Conservation (phyloP, 2,329 filamentous ascomycete genomes). For the Pseudonectria foliicola region DNA sequence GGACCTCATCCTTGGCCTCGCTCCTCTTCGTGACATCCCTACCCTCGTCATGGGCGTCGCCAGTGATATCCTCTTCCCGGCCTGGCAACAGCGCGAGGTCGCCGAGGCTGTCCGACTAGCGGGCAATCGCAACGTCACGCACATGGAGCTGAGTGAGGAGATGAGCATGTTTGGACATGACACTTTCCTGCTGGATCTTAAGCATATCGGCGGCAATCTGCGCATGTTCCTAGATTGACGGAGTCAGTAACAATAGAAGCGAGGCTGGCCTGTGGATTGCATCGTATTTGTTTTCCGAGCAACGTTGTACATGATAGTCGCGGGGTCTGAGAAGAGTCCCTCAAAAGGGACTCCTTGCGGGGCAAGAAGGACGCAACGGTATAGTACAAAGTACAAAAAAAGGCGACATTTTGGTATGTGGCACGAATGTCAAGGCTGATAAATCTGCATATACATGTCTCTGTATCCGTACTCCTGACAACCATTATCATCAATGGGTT, state of each 20-base stretch:
- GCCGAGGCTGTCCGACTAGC: constrained; percentile 70
- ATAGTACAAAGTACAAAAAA: no score
- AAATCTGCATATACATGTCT: no score
- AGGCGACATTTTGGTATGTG: no score
- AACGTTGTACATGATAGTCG: no score
- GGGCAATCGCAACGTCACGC: constrained; percentile 75
- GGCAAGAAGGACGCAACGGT: no score
- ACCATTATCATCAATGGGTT: no score
- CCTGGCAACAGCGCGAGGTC: constrained; percentile 95
- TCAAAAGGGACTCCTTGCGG: no score
- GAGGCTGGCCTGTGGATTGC: no score
- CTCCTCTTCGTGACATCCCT: constrained; percentile 65
- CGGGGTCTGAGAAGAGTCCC: no score
- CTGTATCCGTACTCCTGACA: no score
- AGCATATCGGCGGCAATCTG: constrained; percentile 83
- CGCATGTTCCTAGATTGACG: constrained; percentile 68
- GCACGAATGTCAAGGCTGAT: no score
- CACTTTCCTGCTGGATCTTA: constrained; percentile 86
- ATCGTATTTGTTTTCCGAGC: background rate
- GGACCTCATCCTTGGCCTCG: constrained; percentile 73
- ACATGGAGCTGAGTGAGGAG: constrained; percentile 90
- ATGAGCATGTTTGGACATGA: constrained; percentile 94
- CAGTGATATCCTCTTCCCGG: constrained; percentile 93
- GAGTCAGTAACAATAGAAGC: no score
- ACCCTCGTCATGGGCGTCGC: constrained; percentile 89